Percentiles rank a stretch among this genome's conserved stretches.
These are phyloP conservation scores for Leptoxyphium fumago DNA, from an alignment of 2,329 filamentous ascomycete species.

Conservation along the genomic window DNA sequence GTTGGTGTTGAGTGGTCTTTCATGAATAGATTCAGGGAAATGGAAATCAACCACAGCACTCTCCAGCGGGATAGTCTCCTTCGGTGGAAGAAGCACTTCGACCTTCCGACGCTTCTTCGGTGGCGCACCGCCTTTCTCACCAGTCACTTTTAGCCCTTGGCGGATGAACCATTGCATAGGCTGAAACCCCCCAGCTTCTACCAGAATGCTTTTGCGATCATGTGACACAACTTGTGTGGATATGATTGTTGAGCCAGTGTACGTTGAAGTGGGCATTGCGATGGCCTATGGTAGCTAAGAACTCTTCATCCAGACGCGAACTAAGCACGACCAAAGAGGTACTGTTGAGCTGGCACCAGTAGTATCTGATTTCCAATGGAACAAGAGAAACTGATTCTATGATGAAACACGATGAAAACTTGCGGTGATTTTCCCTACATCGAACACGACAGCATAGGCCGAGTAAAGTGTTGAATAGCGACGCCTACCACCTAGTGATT, in stretches of 20 bases:
- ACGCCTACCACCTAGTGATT: too few relatives aligned
- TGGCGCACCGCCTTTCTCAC: slow-evolving; percentile 5
- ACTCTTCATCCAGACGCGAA: too few relatives aligned
- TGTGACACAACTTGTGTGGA: slow-evolving; percentile 13
- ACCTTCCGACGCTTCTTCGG: slow-evolving; percentile 13
- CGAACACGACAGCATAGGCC: too few relatives aligned
- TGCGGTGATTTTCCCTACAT: too few relatives aligned
- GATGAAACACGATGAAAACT: too few relatives aligned
- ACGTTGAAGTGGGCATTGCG: background rate
- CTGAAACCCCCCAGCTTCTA: slow-evolving; percentile 18
- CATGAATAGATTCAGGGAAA: slow-evolving; percentile 10
- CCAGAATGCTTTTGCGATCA: slow-evolving; percentile 13
- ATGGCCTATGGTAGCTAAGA: too few relatives aligned
- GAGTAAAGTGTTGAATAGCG: too few relatives aligned
- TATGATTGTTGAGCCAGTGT: slow-evolving; percentile 11
- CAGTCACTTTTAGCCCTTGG: slow-evolving; percentile 5
- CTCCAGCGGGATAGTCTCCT: slow-evolving; percentile 11
- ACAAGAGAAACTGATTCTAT: too few relatives aligned
- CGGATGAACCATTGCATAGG: slow-evolving; percentile 18
- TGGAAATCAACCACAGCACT: slow-evolving; percentile 15
- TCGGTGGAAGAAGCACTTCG: background rate
- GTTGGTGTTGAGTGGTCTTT: slow-evolving; percentile 2
- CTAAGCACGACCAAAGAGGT: too few relatives aligned
- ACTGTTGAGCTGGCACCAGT: too few relatives aligned
- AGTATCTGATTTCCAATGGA: too few relatives aligned